Conservation (phyloP, 1,139 yeast species). For the Saccharomycopsis hybrid region DNA sequence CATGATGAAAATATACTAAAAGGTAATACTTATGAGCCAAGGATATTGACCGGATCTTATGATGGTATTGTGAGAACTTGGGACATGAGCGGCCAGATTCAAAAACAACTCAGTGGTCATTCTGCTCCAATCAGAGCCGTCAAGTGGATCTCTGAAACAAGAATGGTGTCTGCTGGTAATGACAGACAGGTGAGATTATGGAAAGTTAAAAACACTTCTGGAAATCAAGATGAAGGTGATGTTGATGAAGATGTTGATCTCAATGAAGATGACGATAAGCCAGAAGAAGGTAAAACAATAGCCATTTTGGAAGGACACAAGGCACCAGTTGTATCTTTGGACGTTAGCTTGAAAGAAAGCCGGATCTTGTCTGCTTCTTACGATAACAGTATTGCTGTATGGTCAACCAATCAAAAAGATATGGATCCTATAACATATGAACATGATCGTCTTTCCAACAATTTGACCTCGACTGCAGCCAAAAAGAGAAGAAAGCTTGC, state of each 20-base stretch:
- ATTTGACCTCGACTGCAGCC: constrained; percentile 63
- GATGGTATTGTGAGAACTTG: constrained; percentile 93
- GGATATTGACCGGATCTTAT: constrained; percentile 82
- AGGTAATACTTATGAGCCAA: constrained; percentile 31
- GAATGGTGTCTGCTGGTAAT: constrained; percentile 80
- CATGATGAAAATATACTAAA: constrained; percentile 18
- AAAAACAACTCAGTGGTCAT: constrained; percentile 81
- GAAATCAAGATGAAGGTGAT: constrained; percentile 40
- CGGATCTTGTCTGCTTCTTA: constrained; percentile 79
- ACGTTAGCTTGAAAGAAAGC: constrained; percentile 44
- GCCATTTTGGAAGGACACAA: constrained; percentile 87
- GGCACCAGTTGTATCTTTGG: constrained; percentile 77
- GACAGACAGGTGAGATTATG: constrained; percentile 87
- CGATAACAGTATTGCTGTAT: constrained; percentile 74
- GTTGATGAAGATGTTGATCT: constrained; percentile 34
- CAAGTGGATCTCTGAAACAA: constrained; percentile 66
- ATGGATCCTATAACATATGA: constrained; percentile 51
- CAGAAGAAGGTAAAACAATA: constrained; percentile 67
- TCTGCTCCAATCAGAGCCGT: constrained; percentile 80
- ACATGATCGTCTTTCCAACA: constrained; percentile 37
- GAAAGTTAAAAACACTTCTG: constrained; percentile 53
- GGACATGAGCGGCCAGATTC: constrained; percentile 77
- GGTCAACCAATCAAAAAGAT: constrained; percentile 85
- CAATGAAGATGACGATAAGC: constrained; percentile 43
- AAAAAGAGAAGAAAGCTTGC: constrained; percentile 84